Percentiles rank a stretch among this genome's conserved stretches.
phyloP scores from a whole-genome alignment of 73 alveolate species.

The Breviolum minutum region DNA sequence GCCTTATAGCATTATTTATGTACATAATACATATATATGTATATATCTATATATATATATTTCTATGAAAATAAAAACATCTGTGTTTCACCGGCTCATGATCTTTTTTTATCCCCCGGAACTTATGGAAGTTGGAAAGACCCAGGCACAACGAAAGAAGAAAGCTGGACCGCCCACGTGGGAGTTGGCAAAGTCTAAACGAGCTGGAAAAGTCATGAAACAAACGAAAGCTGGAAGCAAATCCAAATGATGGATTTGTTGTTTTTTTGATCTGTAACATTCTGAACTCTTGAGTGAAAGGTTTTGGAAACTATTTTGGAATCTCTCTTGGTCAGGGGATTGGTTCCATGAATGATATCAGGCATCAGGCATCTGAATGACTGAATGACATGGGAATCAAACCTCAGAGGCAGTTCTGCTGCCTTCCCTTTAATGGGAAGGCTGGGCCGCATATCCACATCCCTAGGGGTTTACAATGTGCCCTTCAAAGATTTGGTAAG shows the following conservation, averaged over 20 bases:
- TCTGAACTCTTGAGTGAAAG: too few species aligned
- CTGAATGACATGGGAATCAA: too few species aligned
- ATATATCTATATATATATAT: background rate
- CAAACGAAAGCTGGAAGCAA: background rate
- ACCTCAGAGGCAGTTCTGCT: background rate
- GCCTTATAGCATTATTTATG: background rate
- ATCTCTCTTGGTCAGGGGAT: background rate
- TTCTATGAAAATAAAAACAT: background rate
- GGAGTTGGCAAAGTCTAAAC: background rate
- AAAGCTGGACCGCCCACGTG: too few species aligned
- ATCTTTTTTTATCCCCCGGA: background rate
- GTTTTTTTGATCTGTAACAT: too few species aligned
- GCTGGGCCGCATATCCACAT: slow-evolving; percentile 18
- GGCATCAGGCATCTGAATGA: background rate
- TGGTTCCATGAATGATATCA: background rate
- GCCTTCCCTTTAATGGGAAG: slow-evolving; percentile 17
- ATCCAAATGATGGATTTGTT: background rate
- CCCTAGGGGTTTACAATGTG: slow-evolving; percentile 26
- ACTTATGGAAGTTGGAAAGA: background rate
- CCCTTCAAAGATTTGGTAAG: background rate
- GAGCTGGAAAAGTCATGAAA: background rate
- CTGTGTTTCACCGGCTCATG: background rate
- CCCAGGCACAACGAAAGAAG: background rate
- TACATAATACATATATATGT: background rate
- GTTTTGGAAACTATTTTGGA: too few species aligned